These are phyloP conservation scores for Cylindrotheca closterium DNA, from an alignment of 108 stramenopile genomes.

Conservation along the genomic window DNA sequence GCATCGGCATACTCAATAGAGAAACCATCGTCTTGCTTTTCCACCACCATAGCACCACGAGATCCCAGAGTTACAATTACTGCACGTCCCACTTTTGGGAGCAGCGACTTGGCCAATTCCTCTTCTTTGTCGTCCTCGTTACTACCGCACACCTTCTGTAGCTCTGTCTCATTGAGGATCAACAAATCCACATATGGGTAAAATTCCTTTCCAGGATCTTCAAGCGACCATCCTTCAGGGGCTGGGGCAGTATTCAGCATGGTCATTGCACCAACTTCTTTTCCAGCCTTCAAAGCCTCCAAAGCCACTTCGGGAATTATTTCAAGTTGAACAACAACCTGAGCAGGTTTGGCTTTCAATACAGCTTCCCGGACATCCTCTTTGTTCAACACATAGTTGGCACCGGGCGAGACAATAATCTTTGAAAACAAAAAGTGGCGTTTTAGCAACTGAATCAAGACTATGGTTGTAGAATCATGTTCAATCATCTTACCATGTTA, in stretches of 20 bases:
- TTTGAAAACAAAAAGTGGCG: not conserved
- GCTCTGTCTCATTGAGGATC: constrained; percentile 82
- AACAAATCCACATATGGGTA: constrained; percentile 69
- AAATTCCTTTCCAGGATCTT: constrained; percentile 75
- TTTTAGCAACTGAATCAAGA: not conserved
- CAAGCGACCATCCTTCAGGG: constrained; percentile 44
- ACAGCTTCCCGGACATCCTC: constrained; percentile 51
- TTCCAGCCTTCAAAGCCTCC: constrained; percentile 61
- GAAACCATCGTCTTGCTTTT: constrained; percentile 27
- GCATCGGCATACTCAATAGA: constrained; percentile 38
- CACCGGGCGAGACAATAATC: constrained; percentile 82
- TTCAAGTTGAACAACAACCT: constrained; percentile 81
- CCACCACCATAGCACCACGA: constrained; percentile 81
- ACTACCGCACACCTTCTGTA: constrained; percentile 41
- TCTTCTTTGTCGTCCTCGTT: constrained; percentile 34
- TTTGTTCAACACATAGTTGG: constrained; percentile 63
- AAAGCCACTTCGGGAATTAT: constrained; percentile 65
- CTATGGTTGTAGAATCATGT: too few species aligned
- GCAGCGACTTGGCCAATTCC: constrained; percentile 55
- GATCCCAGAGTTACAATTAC: constrained; percentile 83
- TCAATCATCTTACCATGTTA: constrained; percentile 57
- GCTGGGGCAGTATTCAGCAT: constrained; percentile 81
- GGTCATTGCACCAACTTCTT: constrained; percentile 63
- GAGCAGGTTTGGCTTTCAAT: constrained; percentile 26
- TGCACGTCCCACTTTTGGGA: constrained; percentile 53